Base-by-base conservation (phyloP, 2,329 filamentous ascomycete species). In the Trichoderma sp. region DNA sequence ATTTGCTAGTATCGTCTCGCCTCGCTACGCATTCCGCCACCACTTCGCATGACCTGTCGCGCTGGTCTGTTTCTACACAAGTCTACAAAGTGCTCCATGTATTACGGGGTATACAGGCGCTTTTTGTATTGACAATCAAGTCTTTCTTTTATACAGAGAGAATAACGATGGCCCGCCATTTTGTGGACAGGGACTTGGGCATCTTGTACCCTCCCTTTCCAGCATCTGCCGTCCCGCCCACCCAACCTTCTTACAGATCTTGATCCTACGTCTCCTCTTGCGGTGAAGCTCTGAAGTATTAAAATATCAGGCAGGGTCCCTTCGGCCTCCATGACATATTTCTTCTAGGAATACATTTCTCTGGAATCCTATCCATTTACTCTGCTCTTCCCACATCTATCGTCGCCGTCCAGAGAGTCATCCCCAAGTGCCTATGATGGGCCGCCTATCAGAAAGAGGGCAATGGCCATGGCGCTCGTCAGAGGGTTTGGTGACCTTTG, bases 401-500 rank as follows among this genome's bases (percentile, higher is more conserved):
- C 14, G n/a, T 45, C 35, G 6, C 24, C 11, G 24, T 45, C 18
- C 27, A 9, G 1, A 6, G 3, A 33, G 3, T n/a, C n/a, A 14
- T 21, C 14, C 24, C 9, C 5, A 67, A 12, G 24, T 63, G 35
- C 18, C n/a, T 33, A 7, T n/a, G 14, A 74, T 74, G 71, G 31
- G 71, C 14, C 29, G 38, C 27, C 33, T 50, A 33, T 74, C 62
- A 21, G 24, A 56, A 29, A n/a, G 21, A 53, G 50, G 27, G 31
- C 3, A 59, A 12, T 64, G 8, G 27, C 33, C 31, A 62, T 75
- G 74, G 74, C 62, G 67, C 50, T 56, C 74, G 11, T 75, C 74
- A 2, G 67, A 75, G n/a, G 60, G 66, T 1, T 29, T 75, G 8
- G 67, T 72, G 50, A 72, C 74, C 4, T 66, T 75, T 62, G 67